A percentile compares a stretch with the other conserved stretches of the same genome.
These are phyloP conservation scores for Chlorencoelia australis DNA, from an alignment of 2,329 filamentous ascomycete genomes.

Conservation along the genomic window DNA sequence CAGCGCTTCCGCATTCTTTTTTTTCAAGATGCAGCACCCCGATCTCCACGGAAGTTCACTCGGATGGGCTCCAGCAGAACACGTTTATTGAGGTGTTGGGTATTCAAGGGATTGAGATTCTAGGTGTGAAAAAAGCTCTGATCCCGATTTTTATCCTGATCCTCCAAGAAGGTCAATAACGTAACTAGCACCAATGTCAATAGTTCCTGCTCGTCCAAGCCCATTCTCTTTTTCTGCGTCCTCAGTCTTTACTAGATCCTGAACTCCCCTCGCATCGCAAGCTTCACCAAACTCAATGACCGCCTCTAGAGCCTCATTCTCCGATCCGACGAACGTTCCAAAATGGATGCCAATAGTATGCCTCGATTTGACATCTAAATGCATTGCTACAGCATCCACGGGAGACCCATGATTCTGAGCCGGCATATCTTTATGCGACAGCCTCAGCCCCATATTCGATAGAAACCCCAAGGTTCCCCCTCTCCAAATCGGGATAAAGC, in stretches of 20 bases:
- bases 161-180: too few relatives aligned
- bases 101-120: too few relatives aligned
- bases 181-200: background rate
- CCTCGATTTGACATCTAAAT: slow-evolving; percentile 11
- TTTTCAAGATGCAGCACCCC: too few relatives aligned
- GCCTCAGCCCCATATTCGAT: slow-evolving; percentile 13
- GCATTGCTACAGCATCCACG: slow-evolving; percentile 15
- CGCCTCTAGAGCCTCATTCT: slow-evolving; percentile 16
- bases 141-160: background rate
- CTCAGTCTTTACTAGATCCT: too few relatives aligned
- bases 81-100: too few relatives aligned
- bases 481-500: slow-evolving; percentile 74
- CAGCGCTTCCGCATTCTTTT: too few relatives aligned
- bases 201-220: slow-evolving; percentile 7
- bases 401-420: slow-evolving; percentile 14
- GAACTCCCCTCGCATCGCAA: slow-evolving; percentile 6
- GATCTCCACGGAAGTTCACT: too few relatives aligned
- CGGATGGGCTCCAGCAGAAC: too few relatives aligned
- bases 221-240: slow-evolving; percentile 3
- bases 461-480: slow-evolving; percentile 17
- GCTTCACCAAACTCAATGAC: slow-evolving; percentile 17
- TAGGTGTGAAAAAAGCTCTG: background rate
- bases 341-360: slow-evolving; percentile 17
- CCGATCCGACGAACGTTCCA: slow-evolving; percentile 17
- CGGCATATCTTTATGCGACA: slow-evolving; percentile 16